Percentiles rank a stretch among this genome's conserved stretches.
phyloP scores from a whole-genome alignment of 2,329 filamentous ascomycete species.

The Botrytis tulipae region DNA sequence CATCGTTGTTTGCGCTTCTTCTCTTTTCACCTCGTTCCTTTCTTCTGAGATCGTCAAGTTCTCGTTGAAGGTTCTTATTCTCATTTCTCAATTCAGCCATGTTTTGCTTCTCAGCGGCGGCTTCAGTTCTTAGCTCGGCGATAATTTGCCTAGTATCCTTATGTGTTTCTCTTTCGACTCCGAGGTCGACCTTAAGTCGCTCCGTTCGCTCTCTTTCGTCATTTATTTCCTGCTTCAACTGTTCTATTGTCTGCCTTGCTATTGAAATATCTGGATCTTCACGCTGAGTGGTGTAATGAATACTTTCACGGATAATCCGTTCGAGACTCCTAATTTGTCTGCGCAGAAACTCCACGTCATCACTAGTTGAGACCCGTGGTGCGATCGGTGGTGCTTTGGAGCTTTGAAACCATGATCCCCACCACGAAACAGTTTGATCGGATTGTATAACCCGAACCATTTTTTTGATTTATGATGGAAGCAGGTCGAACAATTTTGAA shows the following conservation, averaged over 20 bases:
- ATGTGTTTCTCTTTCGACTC: not conserved
- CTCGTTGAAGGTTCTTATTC: not conserved
- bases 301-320: not conserved
- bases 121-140: not conserved
- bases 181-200: not conserved
- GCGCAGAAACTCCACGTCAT: not conserved
- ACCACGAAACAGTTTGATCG: not conserved
- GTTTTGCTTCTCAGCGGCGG: not conserved
- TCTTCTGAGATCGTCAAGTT: not conserved
- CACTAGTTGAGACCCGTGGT: not conserved
- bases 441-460: not conserved
- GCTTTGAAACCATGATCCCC: not conserved
- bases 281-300: not conserved
- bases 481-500: not conserved
- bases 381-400: not conserved
- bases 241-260: not conserved
- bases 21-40: not conserved
- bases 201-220: not conserved
- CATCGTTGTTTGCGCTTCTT: not conserved
- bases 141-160: not conserved
- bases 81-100: not conserved
- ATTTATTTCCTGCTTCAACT: not conserved
- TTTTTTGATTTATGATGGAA: not conserved
- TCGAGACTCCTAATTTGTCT: slow-evolving; percentile 1
- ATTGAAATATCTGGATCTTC: not conserved